phyloP scores from a whole-genome alignment of 2,329 filamentous ascomycete species.

The Fusarium albidum region DNA sequence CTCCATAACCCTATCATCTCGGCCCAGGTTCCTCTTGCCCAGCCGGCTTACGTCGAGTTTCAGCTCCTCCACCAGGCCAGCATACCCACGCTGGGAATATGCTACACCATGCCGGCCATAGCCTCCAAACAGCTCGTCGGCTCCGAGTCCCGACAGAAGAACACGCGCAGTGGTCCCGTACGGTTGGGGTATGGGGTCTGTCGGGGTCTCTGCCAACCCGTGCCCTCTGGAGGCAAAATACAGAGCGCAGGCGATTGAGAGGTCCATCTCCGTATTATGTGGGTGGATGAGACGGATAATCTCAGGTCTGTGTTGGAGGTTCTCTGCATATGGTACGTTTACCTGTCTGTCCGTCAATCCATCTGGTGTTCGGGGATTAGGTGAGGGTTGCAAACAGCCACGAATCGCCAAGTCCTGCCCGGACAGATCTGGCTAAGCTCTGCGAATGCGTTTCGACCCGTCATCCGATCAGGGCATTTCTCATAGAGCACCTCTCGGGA shows the following conservation, averaged over 20 bases:
- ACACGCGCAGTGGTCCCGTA: conserved; percentile 81
- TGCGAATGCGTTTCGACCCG: conserved; percentile 79
- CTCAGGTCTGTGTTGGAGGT: conserved; percentile 69
- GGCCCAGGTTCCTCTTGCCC: conserved; percentile 91
- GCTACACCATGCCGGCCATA: conserved; percentile 86
- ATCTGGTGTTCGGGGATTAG: neutral
- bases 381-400: conserved; percentile 61
- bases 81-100: conserved; percentile 73
- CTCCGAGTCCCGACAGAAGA: conserved; percentile 89
- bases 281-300: conserved; percentile 85
- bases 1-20: conserved; percentile 90
- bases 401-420: conserved; percentile 79
- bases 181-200: conserved; percentile 36
- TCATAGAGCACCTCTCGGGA: conserved; percentile 67
- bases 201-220: conserved; percentile 55
- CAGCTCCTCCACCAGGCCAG: conserved; percentile 80
- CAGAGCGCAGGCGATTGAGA: conserved; percentile 92
- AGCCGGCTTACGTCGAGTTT: conserved; percentile 85
- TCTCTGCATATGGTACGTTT: conserved; percentile 83
- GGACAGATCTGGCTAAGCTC: conserved; percentile 78
- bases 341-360: conserved; percentile 55
- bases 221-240: conserved; percentile 89
- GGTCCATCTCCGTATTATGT: conserved; percentile 98
- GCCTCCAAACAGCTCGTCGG: conserved; percentile 95
- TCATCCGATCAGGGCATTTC: conserved; percentile 87